Base-by-base conservation (phyloP, 1,139 yeast species). In the Hyphopichia pseudoburtonii region DNA sequence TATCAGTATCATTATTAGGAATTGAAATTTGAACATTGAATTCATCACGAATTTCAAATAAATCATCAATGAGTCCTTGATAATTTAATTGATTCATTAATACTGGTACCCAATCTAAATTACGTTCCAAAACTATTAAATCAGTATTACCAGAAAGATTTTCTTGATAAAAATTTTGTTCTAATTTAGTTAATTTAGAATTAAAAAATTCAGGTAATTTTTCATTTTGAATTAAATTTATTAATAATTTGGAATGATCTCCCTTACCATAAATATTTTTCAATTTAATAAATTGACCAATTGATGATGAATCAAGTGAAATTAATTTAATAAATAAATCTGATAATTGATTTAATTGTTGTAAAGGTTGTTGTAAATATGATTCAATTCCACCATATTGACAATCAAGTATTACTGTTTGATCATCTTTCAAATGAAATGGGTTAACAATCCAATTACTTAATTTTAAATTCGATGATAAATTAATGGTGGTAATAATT, bases 51-150 rank as follows among this genome's bases (percentile, higher is more conserved):
- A 80, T 63, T 3, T 75, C 78, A 48, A 80, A 71, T 17, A 81
- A 59, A 52, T 89, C 96, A 54, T 87, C 90, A 17, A 89, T 67
- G 11, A 92, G 66, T 0, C 98, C 98, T 25, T 78, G 73, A 54
- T 90, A 92, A 2, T 88, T 86, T 47, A 89, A 63, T 51, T 92
- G 97, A 25, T 82, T 79, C 43, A 88, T 63, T 11, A 87, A 53
- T 2, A 89, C 82, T 0, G 96, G 79, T 5, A 84, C 56, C 34
- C 78, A 72, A 60, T 92, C 98, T 24, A 82, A 57, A 39, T 80
- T 78, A 36, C 98, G 68, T 53, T 92, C 98, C 17, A 92, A 52
- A 1, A 90, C 82, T 12, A 92, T 73, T 33, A 90, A 62, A 56
- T 84, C 87, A 28, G 78, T 54, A 36, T 76, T 76, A 6, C 77